phyloP scores from a whole-genome alignment of 2,329 filamentous ascomycete genomes.

The Fusarium metavorans region DNA sequence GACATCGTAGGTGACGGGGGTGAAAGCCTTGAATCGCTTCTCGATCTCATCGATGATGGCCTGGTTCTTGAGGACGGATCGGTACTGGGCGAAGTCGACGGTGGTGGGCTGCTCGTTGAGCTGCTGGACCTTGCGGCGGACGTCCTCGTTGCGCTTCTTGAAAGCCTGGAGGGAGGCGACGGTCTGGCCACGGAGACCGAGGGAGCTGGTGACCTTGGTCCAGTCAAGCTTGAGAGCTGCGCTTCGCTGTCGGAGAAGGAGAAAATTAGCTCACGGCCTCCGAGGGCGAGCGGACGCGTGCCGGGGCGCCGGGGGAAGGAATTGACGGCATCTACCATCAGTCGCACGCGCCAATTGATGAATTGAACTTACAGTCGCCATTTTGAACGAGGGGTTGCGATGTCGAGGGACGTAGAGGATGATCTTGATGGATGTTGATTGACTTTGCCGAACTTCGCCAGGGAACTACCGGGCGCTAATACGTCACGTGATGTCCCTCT shows the following conservation, averaged over 20 bases:
- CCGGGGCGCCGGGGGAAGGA: conserved; percentile 7
- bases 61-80: conserved; percentile 93
- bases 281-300: conserved; percentile 33
- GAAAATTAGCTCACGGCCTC: conserved; percentile 67
- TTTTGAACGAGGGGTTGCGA: conserved; percentile 66
- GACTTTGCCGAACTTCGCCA: conserved; percentile 59
- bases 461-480: conserved; percentile 46
- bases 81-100: conserved; percentile 96
- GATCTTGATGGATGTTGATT: conserved; percentile 60
- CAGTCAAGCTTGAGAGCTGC: conserved; percentile 99
- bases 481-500: conserved; percentile 49
- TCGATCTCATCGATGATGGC: conserved; percentile 96
- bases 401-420: conserved; percentile 61
- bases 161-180: conserved; percentile 91
- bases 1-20: conserved; percentile 94
- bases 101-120: conserved; percentile 87
- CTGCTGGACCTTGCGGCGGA: conserved; percentile 88
- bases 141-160: conserved; percentile 99
- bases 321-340: conserved; percentile 35
- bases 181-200: conserved; percentile 96
- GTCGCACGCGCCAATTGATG: conserved; percentile 44
- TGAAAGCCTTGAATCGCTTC: conserved; percentile 92
- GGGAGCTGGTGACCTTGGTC: conserved; percentile 92
- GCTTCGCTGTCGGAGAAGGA: conserved; percentile 77
- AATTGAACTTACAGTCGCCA: conserved; percentile 74